These are phyloP conservation scores for Alternaria sp. DNA, from an alignment of 2,329 filamentous ascomycete species.

Conservation along the genomic window DNA sequence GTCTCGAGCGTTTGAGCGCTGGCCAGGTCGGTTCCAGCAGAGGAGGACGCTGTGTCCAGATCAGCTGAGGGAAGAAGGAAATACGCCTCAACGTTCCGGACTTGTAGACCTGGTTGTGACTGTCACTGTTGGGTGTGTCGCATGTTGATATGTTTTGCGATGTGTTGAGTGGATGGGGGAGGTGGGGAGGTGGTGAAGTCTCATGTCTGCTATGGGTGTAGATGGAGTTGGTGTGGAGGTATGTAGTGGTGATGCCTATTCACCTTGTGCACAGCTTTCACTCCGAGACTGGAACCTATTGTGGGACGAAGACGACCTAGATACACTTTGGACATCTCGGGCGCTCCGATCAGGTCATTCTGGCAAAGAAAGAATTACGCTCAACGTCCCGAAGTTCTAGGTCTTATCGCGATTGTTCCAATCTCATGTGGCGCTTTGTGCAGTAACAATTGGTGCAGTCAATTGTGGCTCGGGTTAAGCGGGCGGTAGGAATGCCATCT, in stretches of 20 bases:
- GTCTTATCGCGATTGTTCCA: not conserved
- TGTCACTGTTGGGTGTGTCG: no score
- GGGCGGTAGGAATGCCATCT: no score
- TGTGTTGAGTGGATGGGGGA: not conserved
- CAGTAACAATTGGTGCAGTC: no score
- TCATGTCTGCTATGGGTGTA: not conserved
- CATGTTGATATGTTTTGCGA: no score
- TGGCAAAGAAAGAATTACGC: not conserved
- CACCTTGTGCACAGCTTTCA: not conserved
- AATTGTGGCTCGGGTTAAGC: no score
- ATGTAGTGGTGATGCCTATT: not conserved
- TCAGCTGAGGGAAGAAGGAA: no score
- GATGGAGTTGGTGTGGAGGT: no score
- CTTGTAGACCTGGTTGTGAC: no score
- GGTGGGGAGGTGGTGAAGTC: not conserved
- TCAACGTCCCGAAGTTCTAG: slow-evolving; percentile 2
- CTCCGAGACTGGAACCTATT: not conserved
- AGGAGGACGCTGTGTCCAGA: no score
- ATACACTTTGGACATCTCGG: not conserved
- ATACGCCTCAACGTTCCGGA: no score
- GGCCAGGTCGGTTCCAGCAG: no score
- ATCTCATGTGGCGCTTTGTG: not conserved
- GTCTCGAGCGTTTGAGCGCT: not conserved
- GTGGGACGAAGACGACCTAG: not conserved
- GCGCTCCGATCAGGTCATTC: slow-evolving; percentile 1